A percentile compares a stretch with the other conserved stretches of the same genome.
phyloP scores from a whole-genome alignment of 2,329 filamentous ascomycete species.

The Nannizziopsis arthrosporioides region DNA sequence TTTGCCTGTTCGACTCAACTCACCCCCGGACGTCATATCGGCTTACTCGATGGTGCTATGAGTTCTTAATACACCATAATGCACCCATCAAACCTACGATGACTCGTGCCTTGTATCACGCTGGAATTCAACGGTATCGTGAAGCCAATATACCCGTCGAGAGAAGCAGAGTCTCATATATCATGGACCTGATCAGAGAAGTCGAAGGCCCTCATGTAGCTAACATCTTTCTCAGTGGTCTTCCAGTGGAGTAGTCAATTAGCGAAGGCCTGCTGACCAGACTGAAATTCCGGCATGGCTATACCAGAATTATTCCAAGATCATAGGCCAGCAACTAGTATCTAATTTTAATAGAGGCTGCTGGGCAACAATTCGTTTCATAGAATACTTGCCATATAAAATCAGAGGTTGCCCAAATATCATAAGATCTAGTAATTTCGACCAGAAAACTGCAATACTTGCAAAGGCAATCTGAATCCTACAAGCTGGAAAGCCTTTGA shows the following conservation, averaged over 20 bases:
- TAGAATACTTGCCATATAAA: too few species aligned
- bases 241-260: not conserved
- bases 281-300: too few species aligned
- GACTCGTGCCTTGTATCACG: slow-evolving; percentile 40
- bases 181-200: slow-evolving; percentile 33
- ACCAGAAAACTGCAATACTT: too few species aligned
- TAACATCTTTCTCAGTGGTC: slow-evolving; percentile 18
- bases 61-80: slow-evolving; percentile 32
- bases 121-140: slow-evolving; percentile 37
- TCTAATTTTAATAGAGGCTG: too few species aligned
- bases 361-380: too few species aligned
- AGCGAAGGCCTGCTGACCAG: too few species aligned
- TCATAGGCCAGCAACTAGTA: too few species aligned
- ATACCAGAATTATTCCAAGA: too few species aligned
- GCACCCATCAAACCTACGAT: slow-evolving; percentile 35
- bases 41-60: slow-evolving; percentile 39
- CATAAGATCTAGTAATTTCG: too few species aligned
- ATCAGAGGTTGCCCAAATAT: too few species aligned
- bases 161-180: slow-evolving; percentile 30
- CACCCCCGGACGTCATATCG: slow-evolving; percentile 34
- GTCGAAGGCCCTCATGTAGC: slow-evolving; percentile 36
- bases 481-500: too few species aligned
- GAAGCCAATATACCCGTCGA: slow-evolving; percentile 27
- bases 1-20: slow-evolving; percentile 31
- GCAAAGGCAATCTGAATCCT: too few species aligned